These are phyloP conservation scores for Climacium dendroides DNA, from an alignment of 225 moss, liverwort and hornwort genomes.

Conservation along the genomic window DNA sequence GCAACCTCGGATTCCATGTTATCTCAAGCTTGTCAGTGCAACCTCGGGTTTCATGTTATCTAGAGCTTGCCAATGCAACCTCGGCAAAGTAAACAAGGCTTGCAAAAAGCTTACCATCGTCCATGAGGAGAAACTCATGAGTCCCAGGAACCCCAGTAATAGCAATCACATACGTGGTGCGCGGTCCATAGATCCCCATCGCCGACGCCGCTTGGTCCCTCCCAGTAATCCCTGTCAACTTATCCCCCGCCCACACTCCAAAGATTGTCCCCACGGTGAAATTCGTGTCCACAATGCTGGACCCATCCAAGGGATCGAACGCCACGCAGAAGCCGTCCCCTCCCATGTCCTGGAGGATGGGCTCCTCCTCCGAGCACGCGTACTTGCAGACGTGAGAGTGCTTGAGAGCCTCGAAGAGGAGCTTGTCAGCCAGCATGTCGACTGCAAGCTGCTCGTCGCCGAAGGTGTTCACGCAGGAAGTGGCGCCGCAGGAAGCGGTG, in stretches of 20 bases:
- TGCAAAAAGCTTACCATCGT: constrained; percentile 37
- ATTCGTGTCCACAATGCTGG: constrained; percentile 99
- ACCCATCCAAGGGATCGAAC: constrained; percentile 93
- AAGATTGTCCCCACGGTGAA: constrained; percentile 99
- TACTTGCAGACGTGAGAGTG: constrained; percentile 94
- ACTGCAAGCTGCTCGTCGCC: constrained; percentile 96
- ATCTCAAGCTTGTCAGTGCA: not conserved
- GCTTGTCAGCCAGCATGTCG: constrained; percentile 84
- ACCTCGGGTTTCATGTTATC: not conserved
- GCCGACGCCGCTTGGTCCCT: constrained; percentile 80
- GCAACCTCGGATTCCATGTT: not conserved
- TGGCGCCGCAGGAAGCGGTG: constrained; percentile 88
- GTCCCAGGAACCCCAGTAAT: constrained; percentile 70
- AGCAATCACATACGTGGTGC: constrained; percentile 80
- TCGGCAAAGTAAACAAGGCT: not conserved
- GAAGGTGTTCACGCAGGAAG: constrained; percentile 88
- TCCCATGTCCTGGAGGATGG: constrained; percentile 66
- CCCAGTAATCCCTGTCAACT: constrained; percentile 77
- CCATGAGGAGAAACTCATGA: constrained; percentile 91
- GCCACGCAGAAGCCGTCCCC: constrained; percentile 95
- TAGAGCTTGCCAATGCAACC: not conserved
- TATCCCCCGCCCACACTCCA: constrained; percentile 92
- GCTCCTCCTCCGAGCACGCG: constrained; percentile 95
- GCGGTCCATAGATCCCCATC: constrained; percentile 84
- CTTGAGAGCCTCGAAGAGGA: constrained; percentile 75